Base-by-base conservation (phyloP, 306 rosid species). In the Cicer yamashitae region DNA sequence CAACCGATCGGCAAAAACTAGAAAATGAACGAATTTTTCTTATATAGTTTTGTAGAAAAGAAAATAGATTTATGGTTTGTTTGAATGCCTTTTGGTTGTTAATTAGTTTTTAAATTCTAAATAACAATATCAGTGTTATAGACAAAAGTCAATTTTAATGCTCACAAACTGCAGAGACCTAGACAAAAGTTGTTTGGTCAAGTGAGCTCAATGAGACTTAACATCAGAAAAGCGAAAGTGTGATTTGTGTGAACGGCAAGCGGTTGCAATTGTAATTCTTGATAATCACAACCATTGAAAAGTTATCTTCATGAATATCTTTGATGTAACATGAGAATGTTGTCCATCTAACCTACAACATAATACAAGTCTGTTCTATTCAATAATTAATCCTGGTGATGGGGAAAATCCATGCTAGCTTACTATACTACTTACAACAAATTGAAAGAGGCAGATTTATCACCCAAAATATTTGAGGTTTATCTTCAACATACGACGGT, bases 401-500 rank as follows among this genome's bases (percentile, higher is more conserved):
- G 62, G 9, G 56, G 51, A 69, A 70, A 56, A 63, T 18, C 34
- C 56, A 51, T 8, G 71, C 30, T 45, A 64, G 50, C 65, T 50
- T 51, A 64, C 70, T 71, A 82, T 51, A 64, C 70, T 71, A 82
- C 76, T 82, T 64, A 40, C 67, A 59, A 53, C 50, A 70, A 63
- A 45, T 7, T 10, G 67, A 64, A 41, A 7, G 51, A 50, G 63
- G 20, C 60, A 61, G 30, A 60, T 30, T 30, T 15, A 48, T 48
- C 40, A 13, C 43, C 51, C 30, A 17, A 58, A 37, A 64, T 37
- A 65, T 11, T 56, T 15, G 70, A 80, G 73, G 53, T 71, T 56
- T 1, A 7, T 70, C 57, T 47, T 43, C 71, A 30, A 30, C 34
- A 30, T 30, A 30, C 34, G 34, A 30, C 34, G 34, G 5, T 30